A percentile compares a stretch with the other conserved stretches of the same genome.
These are phyloP conservation scores for Yamadazyma oceani DNA, from an alignment of 1,139 yeast species.

Conservation along the genomic window DNA sequence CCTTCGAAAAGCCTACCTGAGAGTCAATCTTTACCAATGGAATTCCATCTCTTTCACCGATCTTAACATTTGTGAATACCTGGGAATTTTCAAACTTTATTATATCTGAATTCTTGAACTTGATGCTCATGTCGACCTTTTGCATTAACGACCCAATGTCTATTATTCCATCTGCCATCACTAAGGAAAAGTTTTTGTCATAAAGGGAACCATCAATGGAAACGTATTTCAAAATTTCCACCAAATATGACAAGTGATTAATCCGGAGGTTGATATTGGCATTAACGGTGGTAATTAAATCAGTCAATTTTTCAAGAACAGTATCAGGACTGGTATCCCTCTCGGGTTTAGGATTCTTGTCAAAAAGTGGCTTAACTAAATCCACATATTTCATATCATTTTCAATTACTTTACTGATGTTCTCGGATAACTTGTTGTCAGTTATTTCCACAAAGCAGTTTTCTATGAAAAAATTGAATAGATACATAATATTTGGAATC, in stretches of 20 bases:
- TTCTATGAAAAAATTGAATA: conserved; percentile 7
- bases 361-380: neutral
- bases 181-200: conserved; percentile 19
- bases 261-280: conserved; percentile 20
- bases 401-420: conserved; percentile 14
- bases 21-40: conserved; percentile 20
- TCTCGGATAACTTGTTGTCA: conserved; percentile 9
- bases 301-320: neutral
- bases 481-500: conserved; percentile 1
- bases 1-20: conserved; percentile 36
- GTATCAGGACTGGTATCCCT: neutral
- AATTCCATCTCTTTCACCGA: conserved; percentile 16
- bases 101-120: conserved; percentile 15
- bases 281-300: conserved; percentile 10
- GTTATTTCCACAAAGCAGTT: conserved; percentile 5
- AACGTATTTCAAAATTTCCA: conserved; percentile 21
- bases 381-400: conserved; percentile 22
- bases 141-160: conserved; percentile 23
- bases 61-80: conserved; percentile 21
- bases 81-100: conserved; percentile 35
- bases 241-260: conserved; percentile 22
- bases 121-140: conserved; percentile 18
- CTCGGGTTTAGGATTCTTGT: neutral
- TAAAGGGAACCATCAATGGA: conserved; percentile 15
- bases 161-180: conserved; percentile 16